Evolutionary conservation across 495 filamentous ascomycete species (phyloP).

Genomic region (Cryomyces minteri): DNA sequence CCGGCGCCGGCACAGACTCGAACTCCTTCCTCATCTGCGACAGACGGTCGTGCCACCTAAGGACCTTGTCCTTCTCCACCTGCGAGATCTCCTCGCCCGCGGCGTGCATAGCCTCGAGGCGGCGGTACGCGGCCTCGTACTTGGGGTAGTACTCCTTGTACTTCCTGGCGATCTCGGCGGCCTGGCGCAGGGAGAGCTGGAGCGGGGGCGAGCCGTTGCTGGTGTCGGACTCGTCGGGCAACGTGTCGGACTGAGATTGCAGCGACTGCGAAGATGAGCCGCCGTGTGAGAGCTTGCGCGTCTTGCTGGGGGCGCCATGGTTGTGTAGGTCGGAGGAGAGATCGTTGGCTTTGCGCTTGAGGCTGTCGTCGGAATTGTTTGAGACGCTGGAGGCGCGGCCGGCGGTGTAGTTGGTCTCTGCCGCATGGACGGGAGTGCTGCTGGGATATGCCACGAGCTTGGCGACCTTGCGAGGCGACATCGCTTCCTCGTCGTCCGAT

Average conservation of each 20-base stretch:
- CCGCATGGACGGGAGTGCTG: conserved; percentile 1
- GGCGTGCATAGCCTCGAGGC: too few species aligned
- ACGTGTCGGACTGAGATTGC: not conserved
- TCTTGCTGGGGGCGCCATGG: conserved; percentile 7
- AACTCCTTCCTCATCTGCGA: too few species aligned
- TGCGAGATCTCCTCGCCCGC: too few species aligned
- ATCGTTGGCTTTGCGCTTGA: conserved; percentile 18
- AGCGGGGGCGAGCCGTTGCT: not conserved
- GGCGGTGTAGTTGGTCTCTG: too few species aligned
- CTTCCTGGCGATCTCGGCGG: conserved; percentile 5
- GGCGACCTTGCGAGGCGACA: conserved; percentile 8
- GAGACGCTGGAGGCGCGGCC: not conserved
- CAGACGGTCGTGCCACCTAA: too few species aligned
- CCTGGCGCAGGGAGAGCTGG: not conserved
- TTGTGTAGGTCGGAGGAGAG: conserved; percentile 8
- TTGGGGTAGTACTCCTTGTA: conserved; percentile 5
- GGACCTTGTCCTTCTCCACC: too few species aligned
- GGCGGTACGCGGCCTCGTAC: conserved; percentile 3
- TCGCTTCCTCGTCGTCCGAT: too few species aligned
- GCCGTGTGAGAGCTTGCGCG: conserved; percentile 6
- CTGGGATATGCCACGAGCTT: conserved; percentile 8
- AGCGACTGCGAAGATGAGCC: conserved; percentile 4
- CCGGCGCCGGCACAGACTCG: too few species aligned
- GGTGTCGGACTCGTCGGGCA: conserved; percentile 3
- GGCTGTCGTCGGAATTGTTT: conserved; percentile 6